Evolutionary conservation across 2,329 filamentous ascomycete species (phyloP).

Genomic region (Colletotrichum limetticola): DNA sequence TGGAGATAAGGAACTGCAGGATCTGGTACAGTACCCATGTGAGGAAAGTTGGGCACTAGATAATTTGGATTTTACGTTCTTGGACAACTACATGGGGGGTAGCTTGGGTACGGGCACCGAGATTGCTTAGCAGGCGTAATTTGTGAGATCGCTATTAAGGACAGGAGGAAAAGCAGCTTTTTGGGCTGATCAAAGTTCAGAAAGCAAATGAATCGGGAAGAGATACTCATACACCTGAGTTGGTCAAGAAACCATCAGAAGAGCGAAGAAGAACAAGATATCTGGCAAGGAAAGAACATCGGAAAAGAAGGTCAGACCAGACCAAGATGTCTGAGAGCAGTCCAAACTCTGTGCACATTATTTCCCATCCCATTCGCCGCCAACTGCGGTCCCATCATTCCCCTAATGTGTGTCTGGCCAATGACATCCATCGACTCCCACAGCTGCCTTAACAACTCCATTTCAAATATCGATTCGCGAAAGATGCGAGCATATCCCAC

Average conservation of each 20-base stretch:
- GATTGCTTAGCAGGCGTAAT: too few species aligned
- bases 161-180: not conserved
- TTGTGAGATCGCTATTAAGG: not conserved
- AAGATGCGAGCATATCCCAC: conserved; percentile 30
- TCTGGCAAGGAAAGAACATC: not conserved
- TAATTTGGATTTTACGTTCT: conserved; percentile 14
- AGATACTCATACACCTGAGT: not conserved
- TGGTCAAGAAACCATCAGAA: not conserved
- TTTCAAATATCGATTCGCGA: conserved; percentile 17
- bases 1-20: conserved; percentile 39
- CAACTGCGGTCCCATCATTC: conserved; percentile 25
- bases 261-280: not conserved
- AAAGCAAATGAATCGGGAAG: not conserved
- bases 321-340: conserved; percentile 27
- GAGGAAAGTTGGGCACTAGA: conserved; percentile 17
- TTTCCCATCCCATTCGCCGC: conserved; percentile 13
- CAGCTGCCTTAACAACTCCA: conserved; percentile 22
- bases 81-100: conserved; percentile 12
- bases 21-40: not conserved
- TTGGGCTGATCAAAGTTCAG: too few species aligned
- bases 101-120: not conserved
- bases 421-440: conserved; percentile 30
- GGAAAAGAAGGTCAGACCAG: not conserved
- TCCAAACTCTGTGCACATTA: conserved; percentile 27
- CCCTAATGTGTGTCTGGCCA: conserved; percentile 13